Base-by-base conservation (phyloP, 805 yeast species). In the Candida odintsovae region DNA sequence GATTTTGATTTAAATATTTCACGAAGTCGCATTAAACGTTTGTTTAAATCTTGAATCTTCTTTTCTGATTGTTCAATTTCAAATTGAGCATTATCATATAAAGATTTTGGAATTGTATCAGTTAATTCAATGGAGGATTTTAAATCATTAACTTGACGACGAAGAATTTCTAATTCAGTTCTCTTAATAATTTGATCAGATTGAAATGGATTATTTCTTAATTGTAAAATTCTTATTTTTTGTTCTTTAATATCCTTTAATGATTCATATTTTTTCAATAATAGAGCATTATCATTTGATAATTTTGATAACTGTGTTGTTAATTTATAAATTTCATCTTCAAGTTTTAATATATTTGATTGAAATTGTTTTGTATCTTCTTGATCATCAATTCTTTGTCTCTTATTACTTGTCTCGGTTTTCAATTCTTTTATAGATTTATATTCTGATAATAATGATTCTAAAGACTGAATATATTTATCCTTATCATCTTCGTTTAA, bases 1-100 rank as follows among this genome's bases (percentile, higher is more conserved):
- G 92, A 80, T 59, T 86, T 85, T 43, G 75, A 74, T 16, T 78
- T 65, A 59, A 79, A 88, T 7, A 77, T 74, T 51, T 82, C 78
- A 51, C 70, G 76, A 18, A 75, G 59, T 36, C 95, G 65, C 11
- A 57, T 64, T 31, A 73, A 69, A 44, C 77, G 70, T 58, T 85
- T 86, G 42, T 70, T 69, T 9, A 76, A 58, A 41, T 72, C 74
- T 28, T 70, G 71, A 2, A 80, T 65, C 45, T 76, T 77, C 3
- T 58, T 54, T 50, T 80, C 78, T 10, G 77, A 57, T 23, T 68
- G 65, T 26, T 68, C 63, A 46, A 75, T 70, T 47, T 86, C 90
- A 36, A 74, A 58, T 43, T 75, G 75, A 28, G 82, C 67, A 19
- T 90, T 65, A 20, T 85, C 86, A 52, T 84, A 80, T 0, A 84